These are phyloP conservation scores for Verticillium nubilum DNA, from an alignment of 2,329 filamentous ascomycete genomes.

Conservation along the genomic window DNA sequence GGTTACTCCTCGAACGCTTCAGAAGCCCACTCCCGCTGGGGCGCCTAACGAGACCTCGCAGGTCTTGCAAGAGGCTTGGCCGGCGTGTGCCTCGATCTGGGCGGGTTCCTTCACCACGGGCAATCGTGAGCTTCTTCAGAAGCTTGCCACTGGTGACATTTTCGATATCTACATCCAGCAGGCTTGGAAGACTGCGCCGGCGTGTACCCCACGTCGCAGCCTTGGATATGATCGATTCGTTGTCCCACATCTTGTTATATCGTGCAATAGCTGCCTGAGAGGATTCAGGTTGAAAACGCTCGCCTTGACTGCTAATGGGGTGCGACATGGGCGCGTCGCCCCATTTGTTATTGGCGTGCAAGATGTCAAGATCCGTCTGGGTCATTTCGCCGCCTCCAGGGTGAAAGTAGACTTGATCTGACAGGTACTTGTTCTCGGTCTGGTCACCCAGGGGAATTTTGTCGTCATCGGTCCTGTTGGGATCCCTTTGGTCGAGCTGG, in stretches of 20 bases:
- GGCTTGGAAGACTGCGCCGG: conserved; percentile 57
- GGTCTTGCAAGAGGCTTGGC: conserved; percentile 44
- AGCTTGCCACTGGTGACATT: conserved; percentile 55
- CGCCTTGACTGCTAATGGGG: conserved; percentile 29
- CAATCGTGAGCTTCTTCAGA: conserved; percentile 56
- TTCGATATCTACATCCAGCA: conserved; percentile 47
- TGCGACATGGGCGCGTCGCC: conserved; percentile 41
- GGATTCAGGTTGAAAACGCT: conserved; percentile 39
- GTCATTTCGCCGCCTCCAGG: conserved; percentile 35
- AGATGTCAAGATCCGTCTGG: conserved; percentile 42
- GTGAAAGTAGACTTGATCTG: conserved; percentile 44
- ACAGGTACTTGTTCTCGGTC: conserved; percentile 44
- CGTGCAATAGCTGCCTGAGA: conserved; percentile 48
- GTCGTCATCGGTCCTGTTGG: conserved; percentile 19
- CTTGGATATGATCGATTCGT: conserved; percentile 53
- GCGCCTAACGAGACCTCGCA: conserved; percentile 44
- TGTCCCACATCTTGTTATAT: conserved; percentile 49
- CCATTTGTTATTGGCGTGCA: conserved; percentile 43
- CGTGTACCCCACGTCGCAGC: conserved; percentile 68
- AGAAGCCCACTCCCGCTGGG: conserved; percentile 37
- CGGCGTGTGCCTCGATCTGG: conserved; percentile 28
- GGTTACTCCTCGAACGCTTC: conserved; percentile 41
- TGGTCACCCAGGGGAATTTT: conserved; percentile 37
- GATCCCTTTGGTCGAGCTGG: conserved; percentile 3
- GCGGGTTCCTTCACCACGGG: conserved; percentile 28